A percentile compares a stretch with the other conserved stretches of the same genome.
Conservation (phyloP, 164 flowering plant genomes). For the Magnolia sinica region DNA sequence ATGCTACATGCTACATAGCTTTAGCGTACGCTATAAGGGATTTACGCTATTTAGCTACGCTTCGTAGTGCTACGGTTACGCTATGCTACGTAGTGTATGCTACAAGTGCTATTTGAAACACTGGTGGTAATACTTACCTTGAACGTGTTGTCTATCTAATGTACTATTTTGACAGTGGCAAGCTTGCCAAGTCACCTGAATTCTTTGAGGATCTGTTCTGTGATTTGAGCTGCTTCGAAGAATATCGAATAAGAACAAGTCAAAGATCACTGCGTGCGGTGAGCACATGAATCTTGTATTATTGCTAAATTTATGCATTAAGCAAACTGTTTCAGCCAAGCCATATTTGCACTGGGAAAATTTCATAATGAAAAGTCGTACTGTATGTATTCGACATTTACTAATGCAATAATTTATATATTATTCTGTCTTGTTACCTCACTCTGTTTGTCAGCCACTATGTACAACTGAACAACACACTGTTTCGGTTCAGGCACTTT, state of each 20-base stretch:
- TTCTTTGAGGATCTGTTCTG: conserved; percentile 92
- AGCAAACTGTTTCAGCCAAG: background rate
- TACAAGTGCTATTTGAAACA: background rate
- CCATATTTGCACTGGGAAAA: background rate
- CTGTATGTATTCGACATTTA: no score
- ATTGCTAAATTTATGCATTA: background rate
- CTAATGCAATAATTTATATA: background rate
- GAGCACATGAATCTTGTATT: conserved; percentile 8
- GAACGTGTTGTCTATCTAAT: background rate
- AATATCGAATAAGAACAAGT: conserved; percentile 76
- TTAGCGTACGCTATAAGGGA: no score
- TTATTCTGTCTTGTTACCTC: background rate
- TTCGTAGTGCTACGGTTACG: no score
- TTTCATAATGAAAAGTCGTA: background rate
- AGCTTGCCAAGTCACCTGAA: conserved; percentile 69
- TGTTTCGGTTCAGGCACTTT: conserved; percentile 62
- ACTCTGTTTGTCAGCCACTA: background rate
- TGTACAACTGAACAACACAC: background rate
- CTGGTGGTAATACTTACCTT: no score
- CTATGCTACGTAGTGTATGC: no score
- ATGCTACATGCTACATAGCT: no score
- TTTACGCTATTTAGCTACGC: no score
- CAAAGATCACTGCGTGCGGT: conserved; percentile 73
- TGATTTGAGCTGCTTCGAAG: conserved; percentile 67
- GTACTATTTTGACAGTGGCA: conserved; percentile 42